Evolutionary conservation across 805 yeast genomes (phyloP), one percentile per base, ranked within the genome.

Genomic region (Pichia heedii): DNA sequence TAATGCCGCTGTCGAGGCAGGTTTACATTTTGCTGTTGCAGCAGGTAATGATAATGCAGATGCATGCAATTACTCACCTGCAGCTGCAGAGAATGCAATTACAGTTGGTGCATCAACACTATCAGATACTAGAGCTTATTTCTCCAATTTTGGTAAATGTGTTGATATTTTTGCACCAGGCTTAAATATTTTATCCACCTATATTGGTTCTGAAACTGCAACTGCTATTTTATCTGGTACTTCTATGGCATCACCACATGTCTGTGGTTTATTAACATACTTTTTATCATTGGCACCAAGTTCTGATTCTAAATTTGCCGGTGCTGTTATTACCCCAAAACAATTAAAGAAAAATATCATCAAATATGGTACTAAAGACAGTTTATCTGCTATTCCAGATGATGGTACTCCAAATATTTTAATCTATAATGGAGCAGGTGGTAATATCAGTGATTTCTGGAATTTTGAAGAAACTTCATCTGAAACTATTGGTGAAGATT

Each of bases 151-250:
- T 66, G 98, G 98, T 63, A 76, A 74, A 60, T 90, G 98, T 73
- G 97, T 93, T 46, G 97, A 90, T 60, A 82, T 90, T 51, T 90
- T 87, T 61, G 98, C 95, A 24, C 98, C 98, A 21, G 98, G 98
- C 58, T 81, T 87, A 57, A 82, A 86, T 62, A 78, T 90, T 48
- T 71, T 82, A 53, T 86, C 96, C 36, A 83, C 90, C 33, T 84
- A 83, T 62, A 84, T 81, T 61, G 93, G 94, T 36, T 79, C 87
- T 4, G 71, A 74, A 41, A 65, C 76, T 42, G 84, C 88, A 36
- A 82, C 90, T 52, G 88, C 93, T 37, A 77, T 85, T 33, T 71
- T 84, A 61, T 84, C 95, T 33, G 98, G 98, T 67, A 90, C 97
- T 11, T 90, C 97, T 15, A 90, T 90, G 98, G 96, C 97, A 20